phyloP scores from a whole-genome alignment of 306 rosid genomes.

The Quillaja saponaria region DNA sequence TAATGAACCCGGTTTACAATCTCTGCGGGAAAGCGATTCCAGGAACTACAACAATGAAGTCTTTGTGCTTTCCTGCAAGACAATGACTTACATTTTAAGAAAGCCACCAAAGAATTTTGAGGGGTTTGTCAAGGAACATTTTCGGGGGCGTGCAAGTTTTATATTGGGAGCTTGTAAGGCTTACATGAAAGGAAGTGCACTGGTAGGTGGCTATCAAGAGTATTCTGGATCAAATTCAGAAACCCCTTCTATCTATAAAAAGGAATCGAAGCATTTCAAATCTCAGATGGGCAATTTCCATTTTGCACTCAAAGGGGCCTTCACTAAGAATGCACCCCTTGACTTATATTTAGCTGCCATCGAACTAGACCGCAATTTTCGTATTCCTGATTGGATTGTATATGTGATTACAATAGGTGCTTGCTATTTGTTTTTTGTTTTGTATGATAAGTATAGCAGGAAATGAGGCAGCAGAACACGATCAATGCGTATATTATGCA shows the following conservation, averaged over 20 bases:
- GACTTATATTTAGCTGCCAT: background rate
- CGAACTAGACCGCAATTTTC: too few species aligned
- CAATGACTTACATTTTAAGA: background rate
- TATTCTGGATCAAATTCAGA: conserved; percentile 1
- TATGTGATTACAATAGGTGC: too few species aligned
- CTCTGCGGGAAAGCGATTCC: background rate
- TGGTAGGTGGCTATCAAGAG: conserved; percentile 16
- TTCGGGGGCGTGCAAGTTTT: background rate
- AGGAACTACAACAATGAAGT: background rate
- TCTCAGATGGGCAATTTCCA: background rate
- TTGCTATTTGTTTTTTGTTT: too few species aligned
- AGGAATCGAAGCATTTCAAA: conserved; percentile 1
- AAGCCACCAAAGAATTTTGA: conserved; percentile 1
- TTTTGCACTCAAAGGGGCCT: background rate
- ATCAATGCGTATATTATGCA: too few species aligned
- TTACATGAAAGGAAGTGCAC: background rate
- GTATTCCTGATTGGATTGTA: too few species aligned
- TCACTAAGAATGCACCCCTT: background rate
- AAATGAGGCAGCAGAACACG: too few species aligned
- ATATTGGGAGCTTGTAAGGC: background rate
- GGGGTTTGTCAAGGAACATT: conserved; percentile 1
- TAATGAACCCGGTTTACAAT: background rate
- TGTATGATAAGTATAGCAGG: too few species aligned
- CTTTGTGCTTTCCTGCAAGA: background rate
- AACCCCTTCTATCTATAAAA: background rate